Base-by-base conservation (phyloP, 2,329 filamentous ascomycete species). In the Phialemonium atrogriseum region DNA sequence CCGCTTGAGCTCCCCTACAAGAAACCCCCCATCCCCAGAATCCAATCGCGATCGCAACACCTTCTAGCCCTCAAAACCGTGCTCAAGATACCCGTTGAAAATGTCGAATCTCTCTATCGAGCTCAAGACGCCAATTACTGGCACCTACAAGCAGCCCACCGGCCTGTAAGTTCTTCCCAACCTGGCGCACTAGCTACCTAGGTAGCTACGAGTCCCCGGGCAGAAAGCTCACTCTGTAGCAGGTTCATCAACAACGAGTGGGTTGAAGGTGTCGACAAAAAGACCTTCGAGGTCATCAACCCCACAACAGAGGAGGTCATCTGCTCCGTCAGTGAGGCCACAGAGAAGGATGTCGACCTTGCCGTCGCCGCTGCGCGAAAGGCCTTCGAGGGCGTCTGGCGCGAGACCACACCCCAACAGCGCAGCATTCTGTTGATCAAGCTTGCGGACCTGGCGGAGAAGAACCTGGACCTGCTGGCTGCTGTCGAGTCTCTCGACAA, bases 231-330 rank as follows among this genome's bases (percentile, higher is more conserved):
- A 18, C 27, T 35, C 26, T 33, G 42, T 6, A 13, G 8, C 50
- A 85, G 81, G 39, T 91, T 85, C 73, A 91, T 94, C 73, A 88
- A 91, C 74, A 88, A 89, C 60, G 82, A 95, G 62, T 95, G 80
- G 65, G 76, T 93, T 43, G 77, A 82, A 59, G 71, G 77, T 55
- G 78, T 82, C 42, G 84, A 94, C 49, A 87, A 87, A 66, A 81
- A 85, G 73, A 87, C 80, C 46, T 91, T 94, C 54, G 86, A 94
- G 64, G 83, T 87, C 59, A 80, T 91, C 70, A 94, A 94, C 73
- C 87, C 87, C 38, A 53, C 80, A 43, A 85, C 76, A 44, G 88
- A 94, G 61, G 78, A 87, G 60, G 76, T 85, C 52, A 93, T 94
- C 66, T 74, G 70, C 68, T 79, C 78, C 34, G 84, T 94, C 48